Conservation (phyloP, 495 filamentous ascomycete genomes). For the Xylaria curta region DNA sequence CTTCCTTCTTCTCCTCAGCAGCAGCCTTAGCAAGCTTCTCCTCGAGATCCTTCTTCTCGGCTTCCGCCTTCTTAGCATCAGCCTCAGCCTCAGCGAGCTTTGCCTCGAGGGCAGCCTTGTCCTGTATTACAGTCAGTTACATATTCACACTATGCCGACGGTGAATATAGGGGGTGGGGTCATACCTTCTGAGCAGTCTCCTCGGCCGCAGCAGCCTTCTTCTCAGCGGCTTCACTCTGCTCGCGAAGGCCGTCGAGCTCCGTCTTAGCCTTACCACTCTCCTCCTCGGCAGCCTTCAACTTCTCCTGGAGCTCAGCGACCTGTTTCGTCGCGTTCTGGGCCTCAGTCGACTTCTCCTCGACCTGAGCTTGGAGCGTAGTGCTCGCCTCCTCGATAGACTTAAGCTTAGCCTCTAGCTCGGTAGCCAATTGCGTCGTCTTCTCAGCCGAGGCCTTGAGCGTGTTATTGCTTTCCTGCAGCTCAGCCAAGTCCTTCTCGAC, state of each 20-base stretch:
- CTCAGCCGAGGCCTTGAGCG: constrained; percentile 10
- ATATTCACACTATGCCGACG: not conserved
- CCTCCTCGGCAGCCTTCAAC: constrained; percentile 22
- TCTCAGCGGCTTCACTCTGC: constrained; percentile 3
- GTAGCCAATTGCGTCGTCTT: constrained; percentile 6
- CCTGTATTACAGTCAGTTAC: constrained; percentile 18
- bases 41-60: constrained; percentile 22
- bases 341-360: constrained; percentile 14
- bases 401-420: constrained; percentile 16
- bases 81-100: constrained; percentile 23
- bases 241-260: constrained; percentile 12
- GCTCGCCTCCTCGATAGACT: constrained; percentile 18
- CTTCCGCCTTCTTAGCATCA: constrained; percentile 17
- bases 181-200: constrained; percentile 16
- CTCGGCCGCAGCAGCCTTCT: constrained; percentile 13
- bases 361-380: constrained; percentile 1
- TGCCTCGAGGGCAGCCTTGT: constrained; percentile 20
- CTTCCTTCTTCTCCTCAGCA: constrained; percentile 13
- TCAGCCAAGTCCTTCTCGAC: constrained; percentile 12
- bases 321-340: constrained; percentile 17
- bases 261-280: constrained; percentile 12
- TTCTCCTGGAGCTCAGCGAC: constrained; percentile 22
- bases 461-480: not conserved
- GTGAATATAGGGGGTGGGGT: not conserved
- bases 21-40: constrained; percentile 8